A percentile compares a stretch with the other conserved stretches of the same genome.
Conservation (phyloP, 2,329 filamentous ascomycete species). For the Venturia asperata region DNA sequence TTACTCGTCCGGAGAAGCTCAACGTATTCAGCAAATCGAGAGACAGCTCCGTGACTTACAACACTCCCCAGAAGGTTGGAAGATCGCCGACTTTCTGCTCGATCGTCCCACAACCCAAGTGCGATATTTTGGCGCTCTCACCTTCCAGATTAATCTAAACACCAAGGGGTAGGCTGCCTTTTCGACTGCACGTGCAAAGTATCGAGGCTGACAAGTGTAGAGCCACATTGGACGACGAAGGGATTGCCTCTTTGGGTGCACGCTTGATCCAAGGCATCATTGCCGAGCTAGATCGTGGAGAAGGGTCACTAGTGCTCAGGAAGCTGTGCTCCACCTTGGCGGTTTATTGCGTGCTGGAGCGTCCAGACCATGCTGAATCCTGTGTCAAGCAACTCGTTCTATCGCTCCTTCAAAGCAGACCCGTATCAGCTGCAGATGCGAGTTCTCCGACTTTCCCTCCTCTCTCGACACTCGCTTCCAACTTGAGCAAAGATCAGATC, state of each 20-base stretch:
- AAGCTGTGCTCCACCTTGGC: constrained; percentile 18
- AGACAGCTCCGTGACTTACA: constrained; percentile 73
- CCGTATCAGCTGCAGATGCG: background rate
- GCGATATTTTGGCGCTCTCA: constrained; percentile 87
- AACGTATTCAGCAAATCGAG: constrained; percentile 52
- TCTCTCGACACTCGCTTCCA: background rate
- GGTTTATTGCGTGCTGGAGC: constrained; percentile 10
- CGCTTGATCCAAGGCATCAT: constrained; percentile 9
- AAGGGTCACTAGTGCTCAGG: constrained; percentile 11
- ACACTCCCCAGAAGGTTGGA: constrained; percentile 74
- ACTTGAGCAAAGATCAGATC: background rate
- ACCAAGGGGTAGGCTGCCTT: constrained; percentile 67
- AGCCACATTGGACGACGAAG: constrained; percentile 6
- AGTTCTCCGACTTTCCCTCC: background rate
- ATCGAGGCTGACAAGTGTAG: background rate
- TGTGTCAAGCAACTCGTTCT: constrained; percentile 10
- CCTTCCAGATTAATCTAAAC: constrained; percentile 90
- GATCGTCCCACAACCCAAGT: constrained; percentile 63
- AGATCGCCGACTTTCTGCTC: constrained; percentile 70
- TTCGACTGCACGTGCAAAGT: background rate
- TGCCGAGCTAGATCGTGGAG: constrained; percentile 1
- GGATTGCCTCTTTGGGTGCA: background rate
- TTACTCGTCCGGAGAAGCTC: constrained; percentile 42
- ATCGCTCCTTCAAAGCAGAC: background rate
- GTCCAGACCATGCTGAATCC: background rate